Percentiles rank a stretch among this genome's conserved stretches.
Evolutionary conservation across 2,329 filamentous ascomycete species (phyloP).

Genomic region (Claviceps lovelessii): DNA sequence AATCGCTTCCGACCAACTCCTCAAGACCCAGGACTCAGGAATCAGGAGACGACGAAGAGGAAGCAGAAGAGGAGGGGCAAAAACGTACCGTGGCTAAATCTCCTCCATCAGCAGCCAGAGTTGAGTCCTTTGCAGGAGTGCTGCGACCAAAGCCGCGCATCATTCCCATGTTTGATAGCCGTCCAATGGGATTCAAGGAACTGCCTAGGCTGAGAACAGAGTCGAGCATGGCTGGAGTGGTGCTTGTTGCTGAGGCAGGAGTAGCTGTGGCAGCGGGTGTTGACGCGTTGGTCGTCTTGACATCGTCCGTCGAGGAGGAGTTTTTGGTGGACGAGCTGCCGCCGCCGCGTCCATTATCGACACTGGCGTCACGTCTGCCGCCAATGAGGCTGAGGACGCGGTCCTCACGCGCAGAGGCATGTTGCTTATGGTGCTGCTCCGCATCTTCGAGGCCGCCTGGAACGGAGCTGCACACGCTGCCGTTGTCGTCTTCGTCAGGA

Average conservation of each 20-base stretch:
- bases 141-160: slow-evolving; percentile 61
- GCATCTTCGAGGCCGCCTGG: slow-evolving; percentile 28
- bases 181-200: slow-evolving; percentile 68
- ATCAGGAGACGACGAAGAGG: background rate
- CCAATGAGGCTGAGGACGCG: slow-evolving; percentile 57
- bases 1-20: no score
- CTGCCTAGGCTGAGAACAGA: slow-evolving; percentile 70
- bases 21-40: no score
- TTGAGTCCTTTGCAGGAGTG: slow-evolving; percentile 25
- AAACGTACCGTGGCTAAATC: slow-evolving; percentile 42
- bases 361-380: slow-evolving; percentile 62
- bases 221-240: slow-evolving; percentile 52
- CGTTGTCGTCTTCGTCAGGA: slow-evolving; percentile 46
- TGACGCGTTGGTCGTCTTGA: slow-evolving; percentile 9
- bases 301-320: slow-evolving; percentile 34
- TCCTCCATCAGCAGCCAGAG: slow-evolving; percentile 33
- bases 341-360: slow-evolving; percentile 60
- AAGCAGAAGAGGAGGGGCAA: background rate
- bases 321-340: slow-evolving; percentile 49
- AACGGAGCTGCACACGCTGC: slow-evolving; percentile 39
- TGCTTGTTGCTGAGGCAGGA: slow-evolving; percentile 28
- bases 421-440: slow-evolving; percentile 16
- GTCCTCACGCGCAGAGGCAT: slow-evolving; percentile 35
- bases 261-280: slow-evolving; percentile 17
- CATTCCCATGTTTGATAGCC: slow-evolving; percentile 57